Evolutionary conservation across 441 rosid genomes (phyloP).

Genomic region (Populus hybrid): DNA sequence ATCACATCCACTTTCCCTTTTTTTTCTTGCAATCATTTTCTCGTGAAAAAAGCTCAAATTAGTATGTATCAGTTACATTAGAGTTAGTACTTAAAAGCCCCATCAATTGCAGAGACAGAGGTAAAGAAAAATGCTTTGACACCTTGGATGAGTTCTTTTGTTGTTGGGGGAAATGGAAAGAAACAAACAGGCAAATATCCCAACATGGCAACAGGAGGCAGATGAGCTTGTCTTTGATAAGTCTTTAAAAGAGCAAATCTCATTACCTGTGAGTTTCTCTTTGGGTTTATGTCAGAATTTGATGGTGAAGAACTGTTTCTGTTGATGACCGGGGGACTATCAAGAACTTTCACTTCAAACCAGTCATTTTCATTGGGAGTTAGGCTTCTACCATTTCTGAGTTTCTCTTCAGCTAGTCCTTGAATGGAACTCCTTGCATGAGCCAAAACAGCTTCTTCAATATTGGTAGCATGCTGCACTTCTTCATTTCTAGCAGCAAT

Average conservation of each 20-base stretch:
- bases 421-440: conserved; percentile 20
- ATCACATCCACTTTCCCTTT: background rate
- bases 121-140: background rate
- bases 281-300: conserved; percentile 21
- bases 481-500: conserved; percentile 48
- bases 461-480: conserved; percentile 31
- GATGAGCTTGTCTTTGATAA: background rate
- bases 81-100: background rate
- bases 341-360: conserved; percentile 64
- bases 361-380: conserved; percentile 65
- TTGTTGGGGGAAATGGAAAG: background rate
- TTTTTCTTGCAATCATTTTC: background rate
- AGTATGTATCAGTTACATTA: background rate
- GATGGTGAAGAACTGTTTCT: conserved; percentile 23
- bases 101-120: background rate
- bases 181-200: background rate
- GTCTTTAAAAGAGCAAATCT: background rate
- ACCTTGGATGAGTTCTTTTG: background rate
- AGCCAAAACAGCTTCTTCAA: conserved; percentile 29
- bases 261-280: conserved; percentile 41
- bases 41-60: background rate
- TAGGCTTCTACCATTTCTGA: conserved; percentile 28
- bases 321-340: conserved; percentile 26
- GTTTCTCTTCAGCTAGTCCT: conserved; percentile 26
- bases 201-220: background rate